Base-by-base conservation (phyloP, 352 stramenopile species). In the Aphanomyces astaci region DNA sequence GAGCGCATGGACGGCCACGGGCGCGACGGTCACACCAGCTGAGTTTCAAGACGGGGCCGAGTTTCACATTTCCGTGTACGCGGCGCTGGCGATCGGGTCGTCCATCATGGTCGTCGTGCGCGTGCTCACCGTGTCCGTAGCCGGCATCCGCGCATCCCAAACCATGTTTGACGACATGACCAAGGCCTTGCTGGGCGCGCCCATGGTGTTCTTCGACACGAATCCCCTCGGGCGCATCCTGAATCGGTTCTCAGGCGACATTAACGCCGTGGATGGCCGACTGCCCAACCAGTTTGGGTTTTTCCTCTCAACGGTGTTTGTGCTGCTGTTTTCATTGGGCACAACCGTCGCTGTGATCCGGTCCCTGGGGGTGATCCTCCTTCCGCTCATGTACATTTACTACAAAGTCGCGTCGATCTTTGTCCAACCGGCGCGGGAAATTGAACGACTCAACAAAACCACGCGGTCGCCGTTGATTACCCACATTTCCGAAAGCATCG, bases 161-260 rank as follows among this genome's bases (percentile, higher is more conserved):
- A 76, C 75, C 19, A 71, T 98, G 5, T 96, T 98, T 66, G 76
- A 97, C 54, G 72, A 80, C 33, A 84, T 98, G 71, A 96, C 89
- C 11, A 56, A 79, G 24, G 81, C 80, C 25, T 81, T 97, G 17
- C 67, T 98, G 22, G 75, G 78, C 46, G 90, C 92, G 19, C 86
- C 88, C 2, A 92, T 96, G 77, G 76, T 74, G 11, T 98, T 95
- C 76, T 97, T 97, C 72, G 92, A 98, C 66, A 88, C 82, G 22
- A 72, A 67, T 63, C 66, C 66, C 11, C 19, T 56, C 15, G 66
- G 66, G 27, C 66, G 66, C n/a, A 72, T 72, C 24, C 32, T 72
- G 36, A 72, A 72, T 30, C 53, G 56, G 3, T 72, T 70, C 39
- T 33, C 28, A 11, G 56, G 49, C 13, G 66, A 72, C 30, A 45